Percentiles rank a stretch among this genome's conserved stretches.
phyloP scores from a whole-genome alignment of 148 eudicot genomes.

The Cornus controversa region DNA sequence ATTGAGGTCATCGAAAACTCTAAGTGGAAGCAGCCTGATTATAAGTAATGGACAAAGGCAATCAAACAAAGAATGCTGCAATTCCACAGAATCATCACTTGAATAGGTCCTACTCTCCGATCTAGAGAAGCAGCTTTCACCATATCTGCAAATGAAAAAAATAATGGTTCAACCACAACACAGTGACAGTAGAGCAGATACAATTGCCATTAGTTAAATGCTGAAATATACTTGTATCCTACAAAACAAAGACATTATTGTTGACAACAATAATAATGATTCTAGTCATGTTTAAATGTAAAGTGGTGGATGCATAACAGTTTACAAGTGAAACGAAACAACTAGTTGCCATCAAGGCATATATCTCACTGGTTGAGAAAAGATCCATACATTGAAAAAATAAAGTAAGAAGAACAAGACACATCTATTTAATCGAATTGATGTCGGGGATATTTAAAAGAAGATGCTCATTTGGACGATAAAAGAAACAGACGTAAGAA shows the following conservation, averaged over 20 bases:
- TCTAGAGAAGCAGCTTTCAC: conserved; percentile 17
- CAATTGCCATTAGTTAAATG: background rate
- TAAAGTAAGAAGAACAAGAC: too few species aligned
- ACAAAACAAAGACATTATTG: background rate
- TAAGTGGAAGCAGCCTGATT: conserved; percentile 71
- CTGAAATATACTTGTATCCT: background rate
- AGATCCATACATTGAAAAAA: too few species aligned
- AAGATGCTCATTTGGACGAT: background rate
- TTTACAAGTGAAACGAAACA: background rate
- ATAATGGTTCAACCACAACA: background rate
- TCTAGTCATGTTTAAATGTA: background rate
- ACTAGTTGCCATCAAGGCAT: background rate
- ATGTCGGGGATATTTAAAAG: background rate
- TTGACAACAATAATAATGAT: background rate
- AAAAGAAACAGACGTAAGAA: too few species aligned
- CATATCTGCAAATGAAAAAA: conserved; percentile 21
- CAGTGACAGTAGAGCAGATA: background rate
- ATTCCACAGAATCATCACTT: conserved; percentile 19
- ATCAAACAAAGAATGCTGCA: conserved; percentile 46
- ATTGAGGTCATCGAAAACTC: conserved; percentile 62
- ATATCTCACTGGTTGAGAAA: background rate
- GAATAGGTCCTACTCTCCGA: conserved; percentile 15
- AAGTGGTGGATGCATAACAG: background rate
- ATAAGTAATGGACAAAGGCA: conserved; percentile 75
- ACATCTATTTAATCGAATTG: background rate